Base-by-base conservation (phyloP, 352 stramenopile species). In the Aphanomyces euteiches region DNA sequence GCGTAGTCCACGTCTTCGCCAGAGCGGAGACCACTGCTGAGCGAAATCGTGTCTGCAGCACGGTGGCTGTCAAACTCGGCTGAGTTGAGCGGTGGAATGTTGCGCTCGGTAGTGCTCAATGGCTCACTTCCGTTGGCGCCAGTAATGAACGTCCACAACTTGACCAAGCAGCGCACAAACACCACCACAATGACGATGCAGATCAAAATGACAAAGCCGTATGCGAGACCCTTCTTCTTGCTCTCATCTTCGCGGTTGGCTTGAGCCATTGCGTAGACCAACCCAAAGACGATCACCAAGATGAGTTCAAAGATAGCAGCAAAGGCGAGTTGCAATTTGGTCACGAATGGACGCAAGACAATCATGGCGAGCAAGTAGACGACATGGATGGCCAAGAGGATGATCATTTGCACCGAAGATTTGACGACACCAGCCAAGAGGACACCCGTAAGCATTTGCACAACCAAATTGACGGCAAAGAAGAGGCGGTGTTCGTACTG, bases 401-500 rank as follows among this genome's bases (percentile, higher is more conserved):
- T 65, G 38, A 89, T 75, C 21, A 89, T 75, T 70, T 90, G 82
- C 34, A 74, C 83, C 45, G 88, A 82, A 8, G 75, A 72, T 13
- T 83, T 80, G 10, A n/a, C 17, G 43, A 50, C 43, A 48, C 21
- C 36, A 34, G 82, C 84, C 36, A 92, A 76, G 21, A 85, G 65
- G 40, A 90, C 66, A 1, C 81, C 84, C 3, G 76, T 86, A 4
- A 75, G 58, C 63, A 89, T 81, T 67, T 92, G 83, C 13, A 89
- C 74, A 7, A 82, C 65, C 12, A 80, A 75, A 8, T 76, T 75
- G 19, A 88, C 72, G 19, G 87, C 74, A 68, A 90, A 88, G 71
- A 92, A 89, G 64, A 90, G 79, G 12, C 84, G 84, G 47, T 74
- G 80, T 17, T 72, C 75, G 72, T 89, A 89, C 41, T 71, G 77